Percentiles rank a stretch among this genome's conserved stretches.
These are phyloP conservation scores for Actinomortierella ambigua DNA, from an alignment of 371 early-diverging fungal genomes.

Conservation along the genomic window DNA sequence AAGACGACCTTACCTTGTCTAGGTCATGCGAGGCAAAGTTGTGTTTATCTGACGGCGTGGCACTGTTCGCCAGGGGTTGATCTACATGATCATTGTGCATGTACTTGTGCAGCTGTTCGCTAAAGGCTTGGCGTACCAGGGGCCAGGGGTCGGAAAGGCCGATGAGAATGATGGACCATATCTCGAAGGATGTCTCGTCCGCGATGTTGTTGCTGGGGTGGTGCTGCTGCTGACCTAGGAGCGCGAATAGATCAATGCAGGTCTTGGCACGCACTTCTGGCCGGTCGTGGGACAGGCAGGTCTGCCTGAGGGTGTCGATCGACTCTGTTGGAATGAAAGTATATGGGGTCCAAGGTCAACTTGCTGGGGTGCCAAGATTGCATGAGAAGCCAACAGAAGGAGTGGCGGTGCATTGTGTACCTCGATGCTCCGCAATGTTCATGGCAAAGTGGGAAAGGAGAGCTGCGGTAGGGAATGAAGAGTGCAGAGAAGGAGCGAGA, in stretches of 20 bases:
- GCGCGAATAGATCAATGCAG: conserved; percentile 22
- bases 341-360: too few relatives aligned
- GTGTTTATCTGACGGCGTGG: too few relatives aligned
- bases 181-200: neutral
- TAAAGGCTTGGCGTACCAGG: conserved; percentile 30
- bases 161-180: conserved; percentile 16
- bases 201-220: neutral
- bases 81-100: conserved; percentile 12
- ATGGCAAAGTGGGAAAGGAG: too few relatives aligned
- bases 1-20: too few relatives aligned
- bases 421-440: too few relatives aligned
- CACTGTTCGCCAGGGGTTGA: conserved; percentile 3
- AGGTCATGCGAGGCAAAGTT: too few relatives aligned
- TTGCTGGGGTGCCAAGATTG: too few relatives aligned
- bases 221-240: conserved; percentile 7
- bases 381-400: too few relatives aligned
- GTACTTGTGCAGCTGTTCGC: conserved; percentile 19
- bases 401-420: too few relatives aligned
- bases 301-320: conserved; percentile 12
- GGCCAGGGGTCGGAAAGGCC: conserved; percentile 32
- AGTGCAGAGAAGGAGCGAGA: too few relatives aligned
- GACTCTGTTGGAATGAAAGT: conserved; percentile 8
- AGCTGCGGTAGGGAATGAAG: too few relatives aligned
- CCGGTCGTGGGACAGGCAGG: conserved; percentile 16
- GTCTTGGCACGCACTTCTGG: conserved; percentile 34